phyloP scores from a whole-genome alignment of 331 rosid genomes.

The Rosa hybrid region DNA sequence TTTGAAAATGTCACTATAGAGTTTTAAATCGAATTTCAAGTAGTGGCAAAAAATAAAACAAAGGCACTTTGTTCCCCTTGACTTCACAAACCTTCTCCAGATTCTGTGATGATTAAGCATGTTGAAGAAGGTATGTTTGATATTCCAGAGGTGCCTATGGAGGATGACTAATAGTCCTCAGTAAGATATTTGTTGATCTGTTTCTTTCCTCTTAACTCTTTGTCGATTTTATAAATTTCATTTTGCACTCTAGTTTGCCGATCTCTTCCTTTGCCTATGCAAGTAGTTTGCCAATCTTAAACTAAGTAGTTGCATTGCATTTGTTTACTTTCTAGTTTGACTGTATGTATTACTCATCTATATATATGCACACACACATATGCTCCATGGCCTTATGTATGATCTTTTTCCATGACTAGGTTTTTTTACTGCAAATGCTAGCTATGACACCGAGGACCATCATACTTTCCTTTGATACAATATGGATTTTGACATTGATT shows the following conservation, averaged over 20 bases:
- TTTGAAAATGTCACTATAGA: not conserved
- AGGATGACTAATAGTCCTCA: slow-evolving; percentile 52
- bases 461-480: slow-evolving; percentile 20
- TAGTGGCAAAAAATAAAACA: not conserved
- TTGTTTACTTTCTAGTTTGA: slow-evolving; percentile 42
- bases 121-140: slow-evolving; percentile 83
- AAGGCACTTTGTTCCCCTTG: slow-evolving; percentile 48
- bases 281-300: too few relatives aligned
- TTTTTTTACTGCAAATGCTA: slow-evolving; percentile 39
- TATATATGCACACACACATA: slow-evolving; percentile 4
- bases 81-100: slow-evolving; percentile 58
- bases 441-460: slow-evolving; percentile 62
- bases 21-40: not conserved
- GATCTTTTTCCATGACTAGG: slow-evolving; percentile 7
- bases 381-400: slow-evolving; percentile 20
- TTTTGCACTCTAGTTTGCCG: not conserved
- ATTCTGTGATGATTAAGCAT: slow-evolving; percentile 62
- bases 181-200: slow-evolving; percentile 30
- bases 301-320: slow-evolving; percentile 1
- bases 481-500: too few relatives aligned
- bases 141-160: slow-evolving; percentile 95
- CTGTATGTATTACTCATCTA: slow-evolving; percentile 48
- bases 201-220: not conserved
- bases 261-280: too few relatives aligned
- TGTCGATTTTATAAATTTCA: not conserved